These are phyloP conservation scores for Candida tetrigidarum DNA, from an alignment of 1,139 yeast species.

Conservation along the genomic window DNA sequence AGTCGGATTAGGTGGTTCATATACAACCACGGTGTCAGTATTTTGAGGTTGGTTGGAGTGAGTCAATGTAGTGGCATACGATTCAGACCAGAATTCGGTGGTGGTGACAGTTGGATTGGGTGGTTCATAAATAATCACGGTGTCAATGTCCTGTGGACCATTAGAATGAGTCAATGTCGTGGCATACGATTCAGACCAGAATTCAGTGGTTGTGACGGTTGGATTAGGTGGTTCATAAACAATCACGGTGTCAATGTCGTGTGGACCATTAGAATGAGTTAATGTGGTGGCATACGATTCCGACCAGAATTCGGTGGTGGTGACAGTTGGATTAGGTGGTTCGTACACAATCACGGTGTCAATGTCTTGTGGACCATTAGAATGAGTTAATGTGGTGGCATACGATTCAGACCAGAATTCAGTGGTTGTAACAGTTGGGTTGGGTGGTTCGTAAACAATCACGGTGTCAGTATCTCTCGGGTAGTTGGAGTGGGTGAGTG, in stretches of 20 bases:
- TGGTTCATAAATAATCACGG: slow-evolving; percentile 25
- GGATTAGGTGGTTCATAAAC: slow-evolving; percentile 21
- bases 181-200: slow-evolving; percentile 12
- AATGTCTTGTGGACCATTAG: slow-evolving; percentile 10
- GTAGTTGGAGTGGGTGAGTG: slow-evolving; percentile 15
- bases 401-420: slow-evolving; percentile 13
- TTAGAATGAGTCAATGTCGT: slow-evolving; percentile 14
- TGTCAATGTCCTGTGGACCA: slow-evolving; percentile 19
- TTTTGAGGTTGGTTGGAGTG: slow-evolving; percentile 13
- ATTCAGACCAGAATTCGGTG: slow-evolving; percentile 7
- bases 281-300: slow-evolving; percentile 12
- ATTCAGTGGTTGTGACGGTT: not conserved
- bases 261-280: slow-evolving; percentile 11
- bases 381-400: slow-evolving; percentile 15
- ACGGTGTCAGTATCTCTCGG: slow-evolving; percentile 21
- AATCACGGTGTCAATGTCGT: slow-evolving; percentile 22
- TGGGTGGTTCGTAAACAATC: slow-evolving; percentile 22
- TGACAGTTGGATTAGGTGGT: slow-evolving; percentile 11
- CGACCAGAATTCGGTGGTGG: slow-evolving; percentile 6
- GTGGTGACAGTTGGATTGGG: slow-evolving; percentile 10
- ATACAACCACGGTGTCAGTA: slow-evolving; percentile 22
- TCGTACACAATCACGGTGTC: slow-evolving; percentile 20
- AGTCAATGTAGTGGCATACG: slow-evolving; percentile 12
- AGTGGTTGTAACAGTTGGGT: slow-evolving; percentile 17
- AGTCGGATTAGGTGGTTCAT: slow-evolving; percentile 21